These are phyloP conservation scores for Cyberlindnera veronae DNA, from an alignment of 805 yeast species.

Conservation along the genomic window DNA sequence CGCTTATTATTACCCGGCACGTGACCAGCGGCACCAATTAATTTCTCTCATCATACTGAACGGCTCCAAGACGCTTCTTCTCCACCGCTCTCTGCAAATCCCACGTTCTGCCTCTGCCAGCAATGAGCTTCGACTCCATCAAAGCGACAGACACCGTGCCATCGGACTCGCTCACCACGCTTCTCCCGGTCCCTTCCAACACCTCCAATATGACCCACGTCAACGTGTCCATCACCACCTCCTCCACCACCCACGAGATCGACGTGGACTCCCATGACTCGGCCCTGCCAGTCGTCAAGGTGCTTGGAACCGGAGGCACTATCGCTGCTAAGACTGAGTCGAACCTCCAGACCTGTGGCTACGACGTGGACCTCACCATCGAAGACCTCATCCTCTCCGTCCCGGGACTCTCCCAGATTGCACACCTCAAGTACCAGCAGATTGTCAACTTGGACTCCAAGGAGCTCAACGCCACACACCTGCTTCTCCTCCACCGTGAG, in stretches of 20 bases:
- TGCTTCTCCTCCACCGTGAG: conserved; percentile 44
- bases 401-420: conserved; percentile 57
- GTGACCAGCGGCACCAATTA: too few relatives aligned
- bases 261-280: conserved; percentile 24
- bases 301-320: conserved; percentile 60
- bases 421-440: conserved; percentile 60
- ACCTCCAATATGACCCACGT: conserved; percentile 7
- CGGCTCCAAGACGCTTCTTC: too few relatives aligned
- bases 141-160: conserved; percentile 12
- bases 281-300: conserved; percentile 36
- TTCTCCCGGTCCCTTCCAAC: conserved; percentile 1
- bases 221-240: conserved; percentile 28
- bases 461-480: conserved; percentile 47
- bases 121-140: conserved; percentile 7
- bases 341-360: conserved; percentile 50
- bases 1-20: too few relatives aligned
- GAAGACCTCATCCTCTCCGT: conserved; percentile 51
- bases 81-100: too few relatives aligned
- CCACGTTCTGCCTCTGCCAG: too few relatives aligned
- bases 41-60: too few relatives aligned
- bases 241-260: conserved; percentile 23
- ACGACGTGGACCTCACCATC: conserved; percentile 49
- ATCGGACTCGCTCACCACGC: conserved; percentile 5
- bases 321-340: conserved; percentile 51
- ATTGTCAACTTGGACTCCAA: conserved; percentile 61